phyloP scores from a whole-genome alignment of 257 asterid species.

The Solanum piurae region DNA sequence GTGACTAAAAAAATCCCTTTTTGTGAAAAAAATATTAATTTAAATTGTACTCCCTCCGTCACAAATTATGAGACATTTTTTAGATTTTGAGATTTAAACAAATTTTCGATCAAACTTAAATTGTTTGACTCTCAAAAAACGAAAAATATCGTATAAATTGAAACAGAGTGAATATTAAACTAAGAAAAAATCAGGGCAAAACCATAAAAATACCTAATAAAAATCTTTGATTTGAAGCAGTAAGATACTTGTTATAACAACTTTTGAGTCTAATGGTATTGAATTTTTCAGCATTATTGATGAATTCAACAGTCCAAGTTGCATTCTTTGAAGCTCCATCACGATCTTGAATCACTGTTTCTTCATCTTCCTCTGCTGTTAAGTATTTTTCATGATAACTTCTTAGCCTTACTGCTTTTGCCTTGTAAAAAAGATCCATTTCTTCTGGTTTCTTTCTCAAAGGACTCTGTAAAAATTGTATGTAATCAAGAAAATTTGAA shows the following conservation, averaged over 20 bases:
- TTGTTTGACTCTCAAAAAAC: accelerated
- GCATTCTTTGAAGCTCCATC: slow-evolving; percentile 42
- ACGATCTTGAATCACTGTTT: slow-evolving; percentile 51
- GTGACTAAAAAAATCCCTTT: too few relatives aligned
- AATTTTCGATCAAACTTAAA: too few relatives aligned
- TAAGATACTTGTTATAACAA: slow-evolving; percentile 55
- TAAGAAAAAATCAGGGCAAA: background rate
- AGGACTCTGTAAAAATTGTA: background rate
- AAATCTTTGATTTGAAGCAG: slow-evolving; percentile 56
- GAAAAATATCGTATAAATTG: accelerated
- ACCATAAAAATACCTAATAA: slow-evolving; percentile 29
- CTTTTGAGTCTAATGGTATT: slow-evolving; percentile 45
- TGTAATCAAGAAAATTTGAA: background rate
- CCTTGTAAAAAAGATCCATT: slow-evolving; percentile 57
- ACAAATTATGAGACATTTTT: too few relatives aligned
- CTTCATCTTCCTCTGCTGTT: slow-evolving; percentile 58
- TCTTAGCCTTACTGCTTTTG: slow-evolving; percentile 53
- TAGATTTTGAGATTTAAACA: too few relatives aligned
- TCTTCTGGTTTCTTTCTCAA: slow-evolving; percentile 20
- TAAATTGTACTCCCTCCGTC: background rate
- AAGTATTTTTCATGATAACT: slow-evolving; percentile 53
- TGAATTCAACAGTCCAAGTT: slow-evolving; percentile 56
- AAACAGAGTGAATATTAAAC: too few relatives aligned
- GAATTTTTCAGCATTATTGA: slow-evolving; percentile 8
- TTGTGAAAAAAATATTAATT: too few relatives aligned